phyloP scores from a whole-genome alignment of 1,284 basidiomycete genomes.

The Hymenochaete sp. region DNA sequence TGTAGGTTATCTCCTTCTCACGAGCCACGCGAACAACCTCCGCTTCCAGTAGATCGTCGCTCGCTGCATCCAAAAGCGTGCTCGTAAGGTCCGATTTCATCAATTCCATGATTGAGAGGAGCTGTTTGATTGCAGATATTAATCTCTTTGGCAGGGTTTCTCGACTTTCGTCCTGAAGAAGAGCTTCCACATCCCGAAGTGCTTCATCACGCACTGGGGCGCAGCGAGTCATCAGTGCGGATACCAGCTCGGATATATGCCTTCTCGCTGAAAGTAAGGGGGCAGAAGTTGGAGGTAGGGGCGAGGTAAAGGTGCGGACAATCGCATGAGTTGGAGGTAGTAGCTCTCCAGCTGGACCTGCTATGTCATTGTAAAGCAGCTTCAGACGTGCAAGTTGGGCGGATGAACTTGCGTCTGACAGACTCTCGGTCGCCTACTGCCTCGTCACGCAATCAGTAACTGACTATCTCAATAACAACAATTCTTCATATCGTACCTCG shows the following conservation, averaged over 20 bases:
- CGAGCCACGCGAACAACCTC: conserved; percentile 44
- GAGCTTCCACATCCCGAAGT: conserved; percentile 36
- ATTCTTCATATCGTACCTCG: conserved; percentile 35
- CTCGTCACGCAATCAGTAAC: not conserved
- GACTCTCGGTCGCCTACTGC: conserved; percentile 32
- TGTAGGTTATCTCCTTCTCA: conserved; percentile 41
- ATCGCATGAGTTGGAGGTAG: conserved; percentile 43
- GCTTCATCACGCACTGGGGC: conserved; percentile 54
- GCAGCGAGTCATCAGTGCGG: conserved; percentile 46
- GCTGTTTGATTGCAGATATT: conserved; percentile 35
- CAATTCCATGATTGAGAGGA: conserved; percentile 41
- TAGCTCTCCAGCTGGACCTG: conserved; percentile 39
- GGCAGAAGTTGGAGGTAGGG: conserved; percentile 54
- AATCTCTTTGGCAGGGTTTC: conserved; percentile 22
- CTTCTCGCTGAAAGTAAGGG: conserved; percentile 48
- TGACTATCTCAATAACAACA: conserved; percentile 14
- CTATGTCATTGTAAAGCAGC: conserved; percentile 45
- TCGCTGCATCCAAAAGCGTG: conserved; percentile 51
- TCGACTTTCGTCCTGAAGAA: conserved; percentile 26
- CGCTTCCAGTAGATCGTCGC: conserved; percentile 44
- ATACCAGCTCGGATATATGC: conserved; percentile 43
- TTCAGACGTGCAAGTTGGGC: conserved; percentile 43
- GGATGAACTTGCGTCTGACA: conserved; percentile 37
- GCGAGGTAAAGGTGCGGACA: conserved; percentile 41
- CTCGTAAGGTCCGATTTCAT: conserved; percentile 61